Evolutionary conservation across 805 yeast species (phyloP).

Genomic region (Metschnikowia santaceciliae): DNA sequence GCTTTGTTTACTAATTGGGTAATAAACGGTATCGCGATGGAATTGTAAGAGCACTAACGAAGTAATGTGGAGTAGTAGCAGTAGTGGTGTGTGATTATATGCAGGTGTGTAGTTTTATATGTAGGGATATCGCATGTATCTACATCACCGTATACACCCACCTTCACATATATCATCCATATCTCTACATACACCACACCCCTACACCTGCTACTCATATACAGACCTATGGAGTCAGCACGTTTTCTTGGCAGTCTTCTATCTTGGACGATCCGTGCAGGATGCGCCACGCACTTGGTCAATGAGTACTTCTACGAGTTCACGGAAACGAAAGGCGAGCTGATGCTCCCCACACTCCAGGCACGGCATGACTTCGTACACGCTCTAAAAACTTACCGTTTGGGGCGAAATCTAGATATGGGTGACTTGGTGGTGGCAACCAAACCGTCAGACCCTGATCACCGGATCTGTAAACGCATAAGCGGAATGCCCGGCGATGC

Average conservation of each 20-base stretch:
- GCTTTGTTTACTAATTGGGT: slow-evolving; percentile 78
- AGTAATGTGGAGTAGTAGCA: too few species aligned
- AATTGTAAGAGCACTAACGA: too few species aligned
- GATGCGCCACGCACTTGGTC: slow-evolving; percentile 63
- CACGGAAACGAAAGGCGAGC: slow-evolving; percentile 84
- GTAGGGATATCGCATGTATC: too few species aligned
- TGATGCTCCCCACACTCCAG: slow-evolving; percentile 89
- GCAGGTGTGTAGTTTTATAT: too few species aligned
- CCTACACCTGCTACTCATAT: background rate
- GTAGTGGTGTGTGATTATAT: too few species aligned
- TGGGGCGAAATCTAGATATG: slow-evolving; percentile 61
- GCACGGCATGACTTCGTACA: slow-evolving; percentile 75
- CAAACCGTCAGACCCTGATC: slow-evolving; percentile 85
- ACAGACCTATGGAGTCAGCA: slow-evolving; percentile 16
- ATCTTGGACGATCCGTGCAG: slow-evolving; percentile 56
- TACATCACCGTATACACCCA: too few species aligned
- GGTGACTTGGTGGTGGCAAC: slow-evolving; percentile 88
- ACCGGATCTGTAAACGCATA: slow-evolving; percentile 85
- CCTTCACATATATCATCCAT: background rate
- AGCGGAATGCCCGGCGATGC: slow-evolving; percentile 96
- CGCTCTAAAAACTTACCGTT: slow-evolving; percentile 57
- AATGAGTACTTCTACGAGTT: slow-evolving; percentile 68
- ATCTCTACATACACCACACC: background rate
- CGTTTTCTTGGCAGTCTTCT: slow-evolving; percentile 31
- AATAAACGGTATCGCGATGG: background rate